Base-by-base conservation (phyloP, 495 filamentous ascomycete species). In the Lentithecium fluviatile region DNA sequence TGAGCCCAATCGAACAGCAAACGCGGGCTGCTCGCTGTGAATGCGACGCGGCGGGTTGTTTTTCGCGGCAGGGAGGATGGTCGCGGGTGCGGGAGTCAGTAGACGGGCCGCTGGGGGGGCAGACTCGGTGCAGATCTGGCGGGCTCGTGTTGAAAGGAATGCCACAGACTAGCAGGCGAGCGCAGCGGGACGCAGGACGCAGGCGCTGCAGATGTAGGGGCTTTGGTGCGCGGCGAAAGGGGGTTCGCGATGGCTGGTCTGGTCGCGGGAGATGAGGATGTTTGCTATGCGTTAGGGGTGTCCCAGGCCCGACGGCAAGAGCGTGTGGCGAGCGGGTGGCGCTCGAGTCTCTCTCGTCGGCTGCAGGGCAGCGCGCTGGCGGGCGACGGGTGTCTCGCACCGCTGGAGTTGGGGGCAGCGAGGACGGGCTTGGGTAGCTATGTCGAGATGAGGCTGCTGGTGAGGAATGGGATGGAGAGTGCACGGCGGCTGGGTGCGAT, bases 241-340 rank as follows among this genome's bases (percentile, higher is more conserved):
- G 49, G 62, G 11, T 24, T 54, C 38, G 47, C 54, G 62, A 53
- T 47, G 54, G 56, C 55, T 40, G 47, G 54, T 10, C 49, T 47
- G 29, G 45, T 10, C 4, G 29, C 29, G 53, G 60, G 48, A 38
- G 58, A 51, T n/a, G 48, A 60, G 29, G 65, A 48, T 58, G 64
- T 62, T 62, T 62, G 64, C 53, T 62, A 52, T 62, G 52, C 58
- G 55, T 62, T 50, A 58, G 52, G 64, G 53, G 58, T 45, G 53
- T 52, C 40, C 13, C 50, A 55, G 59, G 50, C 40, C 62, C 29
- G 29, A 55, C 52, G 56, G 65, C 53, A 64, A 60, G 60, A 51
- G 65, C 60, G 65, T 52, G 65, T 67, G 65, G 65, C 65, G 52
- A 67, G 47, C 34, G n/a, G 37, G n/a, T 19, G 25, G 45, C 52